phyloP scores from a whole-genome alignment of 768 basidiomycete species.

The Lanmaoa pseudosensibilis region DNA sequence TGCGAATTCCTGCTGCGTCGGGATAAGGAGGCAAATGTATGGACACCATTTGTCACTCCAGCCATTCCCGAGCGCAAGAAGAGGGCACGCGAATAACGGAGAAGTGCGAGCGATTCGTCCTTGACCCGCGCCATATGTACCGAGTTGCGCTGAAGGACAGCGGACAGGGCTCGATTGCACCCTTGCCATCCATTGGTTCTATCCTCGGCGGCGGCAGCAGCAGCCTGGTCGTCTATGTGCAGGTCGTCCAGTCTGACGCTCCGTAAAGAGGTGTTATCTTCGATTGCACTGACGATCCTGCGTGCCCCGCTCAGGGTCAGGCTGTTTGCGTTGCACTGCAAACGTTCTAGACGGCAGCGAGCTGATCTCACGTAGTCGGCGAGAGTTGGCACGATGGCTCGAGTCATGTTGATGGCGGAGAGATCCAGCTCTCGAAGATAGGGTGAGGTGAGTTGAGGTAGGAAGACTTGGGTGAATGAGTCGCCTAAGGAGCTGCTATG shows the following conservation, averaged over 20 bases:
- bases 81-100: conserved; percentile 49
- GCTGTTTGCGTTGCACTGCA: conserved; percentile 58
- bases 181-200: conserved; percentile 32
- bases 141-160: conserved; percentile 45
- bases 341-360: conserved; percentile 47
- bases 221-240: conserved; percentile 28
- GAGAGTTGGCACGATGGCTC: conserved; percentile 41
- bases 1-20: conserved; percentile 5
- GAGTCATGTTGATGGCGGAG: conserved; percentile 51
- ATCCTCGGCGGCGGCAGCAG: conserved; percentile 26
- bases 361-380: conserved; percentile 50
- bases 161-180: conserved; percentile 32
- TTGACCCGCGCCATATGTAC: conserved; percentile 39
- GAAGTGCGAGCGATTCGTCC: conserved; percentile 48
- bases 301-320: conserved; percentile 47
- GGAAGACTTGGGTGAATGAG: conserved; percentile 46
- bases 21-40: conserved; percentile 4
- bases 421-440: conserved; percentile 55
- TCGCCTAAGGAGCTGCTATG: conserved; percentile 52
- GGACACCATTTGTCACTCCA: not conserved
- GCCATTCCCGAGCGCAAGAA: conserved; percentile 40
- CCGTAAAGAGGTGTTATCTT: conserved; percentile 47
- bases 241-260: conserved; percentile 53
- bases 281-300: conserved; percentile 46
- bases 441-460: conserved; percentile 49